Percentiles rank a stretch among this genome's conserved stretches.
phyloP scores from a whole-genome alignment of 768 basidiomycete species.

The Lactifluus subvellereus region DNA sequence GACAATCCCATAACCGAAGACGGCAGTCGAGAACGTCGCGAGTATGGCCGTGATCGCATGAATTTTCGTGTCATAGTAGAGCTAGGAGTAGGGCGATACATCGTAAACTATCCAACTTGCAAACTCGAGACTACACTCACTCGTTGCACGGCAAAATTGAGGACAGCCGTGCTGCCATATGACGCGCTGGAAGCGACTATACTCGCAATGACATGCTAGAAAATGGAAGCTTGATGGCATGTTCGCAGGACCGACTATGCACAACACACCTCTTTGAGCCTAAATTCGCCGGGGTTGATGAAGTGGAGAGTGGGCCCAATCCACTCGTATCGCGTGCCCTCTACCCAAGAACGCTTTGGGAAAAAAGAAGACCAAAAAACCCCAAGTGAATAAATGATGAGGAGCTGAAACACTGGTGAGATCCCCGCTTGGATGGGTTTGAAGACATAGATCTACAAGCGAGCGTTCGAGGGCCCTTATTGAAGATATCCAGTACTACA shows the following conservation, averaged over 20 bases:
- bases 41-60: conserved; percentile 51
- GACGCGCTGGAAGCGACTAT: conserved; percentile 54
- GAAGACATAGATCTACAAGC: conserved; percentile 48
- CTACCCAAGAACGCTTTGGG: conserved; percentile 38
- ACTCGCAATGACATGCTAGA: conserved; percentile 52
- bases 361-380: conserved; percentile 45
- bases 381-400: conserved; percentile 49
- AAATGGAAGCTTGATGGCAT: not conserved
- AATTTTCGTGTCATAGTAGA: conserved; percentile 55
- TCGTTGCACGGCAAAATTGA: conserved; percentile 56
- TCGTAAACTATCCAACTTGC: not conserved
- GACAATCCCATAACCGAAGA: conserved; percentile 60
- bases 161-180: conserved; percentile 46
- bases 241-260: not conserved
- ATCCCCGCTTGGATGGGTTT: conserved; percentile 50
- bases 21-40: conserved; percentile 57
- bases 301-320: conserved; percentile 40
- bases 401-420: conserved; percentile 51
- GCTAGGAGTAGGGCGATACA: conserved; percentile 29
- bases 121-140: conserved; percentile 31
- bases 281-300: conserved; percentile 54
- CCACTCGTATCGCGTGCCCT: conserved; percentile 39
- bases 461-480: not conserved
- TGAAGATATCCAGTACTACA: not conserved
- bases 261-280: conserved; percentile 48